A percentile compares a stretch with the other conserved stretches of the same genome.
These are phyloP conservation scores for Morella rubra DNA, from an alignment of 306 rosid species.

Conservation along the genomic window DNA sequence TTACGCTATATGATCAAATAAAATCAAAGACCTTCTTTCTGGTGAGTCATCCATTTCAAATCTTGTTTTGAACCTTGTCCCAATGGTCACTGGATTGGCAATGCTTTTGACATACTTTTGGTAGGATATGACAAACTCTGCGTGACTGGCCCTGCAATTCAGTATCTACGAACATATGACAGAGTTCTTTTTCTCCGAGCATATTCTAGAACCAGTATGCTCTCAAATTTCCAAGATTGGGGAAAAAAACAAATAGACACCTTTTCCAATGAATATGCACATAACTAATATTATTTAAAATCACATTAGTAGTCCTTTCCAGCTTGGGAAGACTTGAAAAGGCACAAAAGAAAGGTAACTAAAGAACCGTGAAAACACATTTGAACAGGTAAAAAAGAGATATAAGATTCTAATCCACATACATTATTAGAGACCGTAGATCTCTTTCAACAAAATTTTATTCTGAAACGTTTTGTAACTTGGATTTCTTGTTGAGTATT, in stretches of 20 bases:
- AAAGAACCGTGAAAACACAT: background rate
- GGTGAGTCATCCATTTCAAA: conserved; percentile 92
- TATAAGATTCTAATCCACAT: too few relatives aligned
- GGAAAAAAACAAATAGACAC: background rate
- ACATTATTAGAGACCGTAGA: background rate
- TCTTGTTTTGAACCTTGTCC: conserved; percentile 88
- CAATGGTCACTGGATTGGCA: conserved; percentile 58
- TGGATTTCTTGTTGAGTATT: background rate
- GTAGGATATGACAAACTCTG: conserved; percentile 80
- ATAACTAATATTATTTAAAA: conserved; percentile 2
- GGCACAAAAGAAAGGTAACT: background rate
- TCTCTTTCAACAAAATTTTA: background rate
- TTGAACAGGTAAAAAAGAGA: too few relatives aligned
- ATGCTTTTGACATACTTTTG: conserved; percentile 73
- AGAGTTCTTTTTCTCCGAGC: conserved; percentile 14
- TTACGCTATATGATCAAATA: conserved; percentile 14
- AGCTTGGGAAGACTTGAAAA: background rate
- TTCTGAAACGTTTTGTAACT: background rate
- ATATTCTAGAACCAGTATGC: background rate
- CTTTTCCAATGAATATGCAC: background rate
- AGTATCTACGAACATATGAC: conserved; percentile 24
- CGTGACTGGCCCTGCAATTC: conserved; percentile 76
- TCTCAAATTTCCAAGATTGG: conserved; percentile 11
- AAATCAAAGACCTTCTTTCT: conserved; percentile 68
- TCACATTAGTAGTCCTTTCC: background rate